A percentile compares a stretch with the other conserved stretches of the same genome.
Conservation (phyloP, 768 basidiomycete species). For the Kwoniella bestiolae region DNA sequence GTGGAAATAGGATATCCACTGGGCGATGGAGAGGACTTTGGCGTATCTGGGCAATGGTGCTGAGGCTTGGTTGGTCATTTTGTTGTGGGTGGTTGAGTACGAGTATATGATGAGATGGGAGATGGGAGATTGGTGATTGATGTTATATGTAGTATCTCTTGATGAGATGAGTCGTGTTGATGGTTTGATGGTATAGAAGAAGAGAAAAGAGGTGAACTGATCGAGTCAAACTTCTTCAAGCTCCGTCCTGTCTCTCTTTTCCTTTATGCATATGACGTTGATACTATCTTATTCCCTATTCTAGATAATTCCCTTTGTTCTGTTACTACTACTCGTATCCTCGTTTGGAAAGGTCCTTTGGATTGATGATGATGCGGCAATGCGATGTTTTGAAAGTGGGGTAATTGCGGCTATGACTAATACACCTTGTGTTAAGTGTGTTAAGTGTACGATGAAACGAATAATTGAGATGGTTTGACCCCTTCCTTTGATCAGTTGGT, state of each 20-base stretch:
- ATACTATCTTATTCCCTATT: background rate
- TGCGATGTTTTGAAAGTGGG: background rate
- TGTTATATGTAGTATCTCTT: background rate
- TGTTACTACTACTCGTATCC: background rate
- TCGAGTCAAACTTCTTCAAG: constrained; percentile 13
- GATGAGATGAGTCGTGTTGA: background rate
- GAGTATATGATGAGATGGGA: background rate
- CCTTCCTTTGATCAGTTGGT: background rate
- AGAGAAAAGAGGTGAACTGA: background rate
- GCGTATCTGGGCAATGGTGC: constrained; percentile 39
- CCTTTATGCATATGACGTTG: background rate
- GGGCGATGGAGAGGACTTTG: constrained; percentile 35
- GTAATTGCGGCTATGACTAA: constrained; percentile 8
- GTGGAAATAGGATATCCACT: constrained; percentile 47
- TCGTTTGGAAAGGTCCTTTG: constrained; percentile 2
- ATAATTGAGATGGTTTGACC: background rate
- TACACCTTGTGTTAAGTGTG: background rate
- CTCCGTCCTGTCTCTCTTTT: background rate
- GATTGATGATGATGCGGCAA: background rate
- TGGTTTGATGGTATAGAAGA: background rate
- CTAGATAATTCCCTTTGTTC: background rate
- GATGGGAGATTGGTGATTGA: background rate
- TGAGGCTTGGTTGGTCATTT: constrained; percentile 15
- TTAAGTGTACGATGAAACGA: background rate
- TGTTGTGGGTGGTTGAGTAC: background rate